A percentile compares a stretch with the other conserved stretches of the same genome.
These are phyloP conservation scores for Rhododendron henanense DNA, from an alignment of 148 eudicot genomes.

Conservation along the genomic window DNA sequence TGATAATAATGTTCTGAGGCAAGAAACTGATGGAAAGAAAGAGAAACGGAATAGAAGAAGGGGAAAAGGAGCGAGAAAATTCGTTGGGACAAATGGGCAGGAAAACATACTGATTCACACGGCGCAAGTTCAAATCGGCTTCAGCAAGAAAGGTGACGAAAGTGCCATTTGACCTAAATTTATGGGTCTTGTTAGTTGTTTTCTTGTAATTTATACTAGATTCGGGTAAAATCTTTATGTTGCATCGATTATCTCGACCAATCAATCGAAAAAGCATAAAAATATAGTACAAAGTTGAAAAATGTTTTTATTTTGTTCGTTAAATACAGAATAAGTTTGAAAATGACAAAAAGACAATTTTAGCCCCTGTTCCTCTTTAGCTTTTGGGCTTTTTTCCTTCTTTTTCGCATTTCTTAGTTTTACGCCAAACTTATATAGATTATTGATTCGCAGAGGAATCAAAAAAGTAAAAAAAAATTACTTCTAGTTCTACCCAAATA, in stretches of 20 bases:
- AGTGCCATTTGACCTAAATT: not conserved
- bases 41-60: slow-evolving; percentile 24
- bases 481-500: too few species aligned
- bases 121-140: slow-evolving; percentile 5
- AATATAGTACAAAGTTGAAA: not conserved
- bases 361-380: too few species aligned
- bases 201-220: not conserved
- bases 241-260: not conserved
- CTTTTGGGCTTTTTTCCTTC: too few species aligned
- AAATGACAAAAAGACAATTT: not conserved
- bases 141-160: slow-evolving; percentile 13
- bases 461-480: too few species aligned
- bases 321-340: too few species aligned
- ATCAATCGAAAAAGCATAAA: not conserved
- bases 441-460: too few species aligned
- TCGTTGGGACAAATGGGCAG: not conserved
- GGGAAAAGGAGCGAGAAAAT: slow-evolving; percentile 21
- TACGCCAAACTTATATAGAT: too few species aligned
- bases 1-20: not conserved
- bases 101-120: not conserved
- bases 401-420: too few species aligned
- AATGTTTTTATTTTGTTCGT: too few species aligned
- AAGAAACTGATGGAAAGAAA: slow-evolving; percentile 6
- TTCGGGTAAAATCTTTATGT: not conserved
- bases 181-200: not conserved